phyloP scores from a whole-genome alignment of 306 rosid species.

The Castanea sativa region DNA sequence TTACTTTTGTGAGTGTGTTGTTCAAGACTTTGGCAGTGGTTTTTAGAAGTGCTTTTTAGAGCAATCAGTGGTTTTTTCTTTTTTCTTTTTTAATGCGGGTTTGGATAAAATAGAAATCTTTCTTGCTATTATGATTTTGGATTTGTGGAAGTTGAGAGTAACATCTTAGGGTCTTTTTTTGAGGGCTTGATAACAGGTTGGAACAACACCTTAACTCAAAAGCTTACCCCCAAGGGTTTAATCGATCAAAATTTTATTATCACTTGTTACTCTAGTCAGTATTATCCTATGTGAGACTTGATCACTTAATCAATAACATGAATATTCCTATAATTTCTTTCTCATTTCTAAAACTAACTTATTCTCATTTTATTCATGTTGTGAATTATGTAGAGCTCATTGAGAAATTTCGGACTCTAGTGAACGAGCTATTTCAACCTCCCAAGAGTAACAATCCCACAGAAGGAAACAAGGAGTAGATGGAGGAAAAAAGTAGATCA shows the following conservation, averaged over 20 bases:
- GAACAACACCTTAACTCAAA: neutral
- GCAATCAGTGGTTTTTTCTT: too few species aligned
- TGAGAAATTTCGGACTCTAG: conserved; percentile 47
- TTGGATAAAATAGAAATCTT: too few species aligned
- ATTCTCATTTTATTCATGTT: conserved; percentile 1
- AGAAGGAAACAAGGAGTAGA: neutral
- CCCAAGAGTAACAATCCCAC: neutral
- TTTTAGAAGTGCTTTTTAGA: too few species aligned
- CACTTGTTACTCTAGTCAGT: neutral
- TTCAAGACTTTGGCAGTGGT: neutral
- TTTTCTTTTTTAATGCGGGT: too few species aligned
- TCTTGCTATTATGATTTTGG: neutral
- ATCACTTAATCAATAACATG: neutral
- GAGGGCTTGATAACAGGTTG: neutral
- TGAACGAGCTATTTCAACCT: conserved; percentile 41
- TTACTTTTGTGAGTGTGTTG: neutral
- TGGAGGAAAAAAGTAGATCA: too few species aligned
- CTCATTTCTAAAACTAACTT: neutral
- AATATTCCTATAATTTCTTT: neutral
- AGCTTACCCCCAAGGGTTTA: neutral
- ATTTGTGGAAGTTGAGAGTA: neutral
- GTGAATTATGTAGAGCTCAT: conserved; percentile 46
- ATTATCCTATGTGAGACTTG: neutral
- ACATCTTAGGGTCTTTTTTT: neutral
- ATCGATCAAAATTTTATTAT: neutral